These are phyloP conservation scores for Hibiscus trionum DNA, from an alignment of 345 rosid genomes.

Conservation along the genomic window DNA sequence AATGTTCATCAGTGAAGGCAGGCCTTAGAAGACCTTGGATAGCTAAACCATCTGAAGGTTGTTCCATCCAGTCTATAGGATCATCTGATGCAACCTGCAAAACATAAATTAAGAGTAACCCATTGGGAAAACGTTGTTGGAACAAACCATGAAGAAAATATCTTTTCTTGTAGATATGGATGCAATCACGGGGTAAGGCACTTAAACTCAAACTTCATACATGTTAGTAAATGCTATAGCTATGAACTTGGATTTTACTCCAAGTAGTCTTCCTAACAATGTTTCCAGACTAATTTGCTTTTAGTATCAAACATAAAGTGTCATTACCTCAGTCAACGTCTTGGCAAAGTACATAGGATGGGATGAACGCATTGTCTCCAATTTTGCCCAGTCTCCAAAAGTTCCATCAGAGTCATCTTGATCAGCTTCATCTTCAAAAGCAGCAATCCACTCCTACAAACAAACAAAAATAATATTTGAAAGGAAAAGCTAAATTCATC, in stretches of 20 bases:
- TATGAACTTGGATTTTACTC: conserved; percentile 9
- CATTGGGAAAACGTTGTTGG: neutral
- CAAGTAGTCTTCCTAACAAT: neutral
- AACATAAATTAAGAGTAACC: conserved; percentile 12
- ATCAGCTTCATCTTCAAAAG: conserved; percentile 56
- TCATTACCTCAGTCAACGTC: conserved; percentile 59
- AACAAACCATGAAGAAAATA: neutral
- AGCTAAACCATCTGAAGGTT: conserved; percentile 78
- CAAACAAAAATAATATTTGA: conserved; percentile 8
- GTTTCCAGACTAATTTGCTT: neutral
- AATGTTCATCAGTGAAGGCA: conserved; percentile 61
- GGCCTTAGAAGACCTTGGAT: conserved; percentile 82
- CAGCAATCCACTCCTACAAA: conserved; percentile 63
- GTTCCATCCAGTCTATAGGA: conserved; percentile 83
- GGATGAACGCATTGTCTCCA: conserved; percentile 82
- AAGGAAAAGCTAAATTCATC: conserved; percentile 2
- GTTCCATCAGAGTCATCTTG: conserved; percentile 50
- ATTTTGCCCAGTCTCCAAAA: conserved; percentile 81
- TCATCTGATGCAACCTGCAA: conserved; percentile 68
- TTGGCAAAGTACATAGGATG: conserved; percentile 94
- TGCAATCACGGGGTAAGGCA: neutral
- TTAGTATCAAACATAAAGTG: neutral
- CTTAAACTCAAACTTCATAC: neutral
- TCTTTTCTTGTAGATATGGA: neutral
- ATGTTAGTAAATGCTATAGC: neutral